phyloP scores from a whole-genome alignment of 2,329 filamentous ascomycete genomes.

The Epichloe sibirici region DNA sequence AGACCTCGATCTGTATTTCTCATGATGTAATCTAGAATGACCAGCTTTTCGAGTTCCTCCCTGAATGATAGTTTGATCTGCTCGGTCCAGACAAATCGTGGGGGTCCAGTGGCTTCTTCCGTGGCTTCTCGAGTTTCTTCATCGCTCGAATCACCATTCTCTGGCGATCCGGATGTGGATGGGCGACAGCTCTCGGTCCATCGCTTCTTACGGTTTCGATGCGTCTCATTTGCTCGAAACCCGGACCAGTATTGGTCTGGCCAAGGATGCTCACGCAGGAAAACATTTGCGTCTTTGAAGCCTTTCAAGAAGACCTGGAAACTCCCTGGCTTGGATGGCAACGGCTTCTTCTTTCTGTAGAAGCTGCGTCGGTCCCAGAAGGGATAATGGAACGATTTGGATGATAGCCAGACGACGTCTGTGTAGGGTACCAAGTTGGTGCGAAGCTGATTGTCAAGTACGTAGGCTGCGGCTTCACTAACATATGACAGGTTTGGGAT shows the following conservation, averaged over 20 bases:
- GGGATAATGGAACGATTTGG: conserved; percentile 95
- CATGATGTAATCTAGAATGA: conserved; percentile 98
- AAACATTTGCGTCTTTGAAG: conserved; percentile 93
- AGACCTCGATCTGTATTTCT: conserved; percentile 91
- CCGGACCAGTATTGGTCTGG: conserved; percentile 72
- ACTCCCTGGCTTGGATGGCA: conserved; percentile 85
- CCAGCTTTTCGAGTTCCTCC: conserved; percentile 91
- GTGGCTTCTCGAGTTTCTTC: conserved; percentile 35
- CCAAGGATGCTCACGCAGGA: conserved; percentile 91
- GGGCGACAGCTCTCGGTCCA: conserved; percentile 82
- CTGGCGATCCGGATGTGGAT: conserved; percentile 31
- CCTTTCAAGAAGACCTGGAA: conserved; percentile 97
- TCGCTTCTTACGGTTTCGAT: conserved; percentile 53
- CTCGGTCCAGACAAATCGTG: conserved; percentile 76
- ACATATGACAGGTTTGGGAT: conserved; percentile 98
- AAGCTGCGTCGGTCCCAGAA: conserved; percentile 90
- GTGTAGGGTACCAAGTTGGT: conserved; percentile 94
- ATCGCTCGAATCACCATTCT: conserved; percentile 54
- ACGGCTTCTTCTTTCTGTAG: conserved; percentile 72
- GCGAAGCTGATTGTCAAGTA: conserved; percentile 77
- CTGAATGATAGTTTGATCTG: conserved; percentile 79
- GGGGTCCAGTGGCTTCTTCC: conserved; percentile 37
- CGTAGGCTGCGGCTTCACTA: conserved; percentile 92
- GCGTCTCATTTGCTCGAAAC: conserved; percentile 55
- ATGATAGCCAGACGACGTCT: conserved; percentile 85